These are phyloP conservation scores for Heliamphora exappendiculata DNA, from an alignment of 148 eudicot genomes.

Conservation along the genomic window DNA sequence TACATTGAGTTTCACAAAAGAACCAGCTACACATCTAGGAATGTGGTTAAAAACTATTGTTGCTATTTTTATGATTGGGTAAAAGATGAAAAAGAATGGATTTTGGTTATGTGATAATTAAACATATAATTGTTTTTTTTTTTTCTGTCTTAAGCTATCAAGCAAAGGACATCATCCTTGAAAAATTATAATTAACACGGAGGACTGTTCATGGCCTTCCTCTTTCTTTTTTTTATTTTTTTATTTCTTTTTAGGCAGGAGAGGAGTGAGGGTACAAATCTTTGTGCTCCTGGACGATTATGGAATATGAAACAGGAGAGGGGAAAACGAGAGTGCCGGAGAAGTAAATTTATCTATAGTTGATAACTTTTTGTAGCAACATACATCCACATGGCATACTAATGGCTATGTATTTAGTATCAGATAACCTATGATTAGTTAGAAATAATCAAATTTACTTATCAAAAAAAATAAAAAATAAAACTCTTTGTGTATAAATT, in stretches of 20 bases:
- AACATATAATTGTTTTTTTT: too few relatives aligned
- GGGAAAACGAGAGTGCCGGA: neutral
- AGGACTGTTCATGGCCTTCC: too few relatives aligned
- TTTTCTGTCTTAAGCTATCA: neutral
- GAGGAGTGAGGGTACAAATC: too few relatives aligned
- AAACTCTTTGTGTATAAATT: too few relatives aligned
- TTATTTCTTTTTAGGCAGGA: too few relatives aligned
- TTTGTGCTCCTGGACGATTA: too few relatives aligned
- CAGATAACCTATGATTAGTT: neutral
- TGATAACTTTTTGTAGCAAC: neutral
- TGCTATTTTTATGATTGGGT: neutral
- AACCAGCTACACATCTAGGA: neutral
- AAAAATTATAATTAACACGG: too few relatives aligned
- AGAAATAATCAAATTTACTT: neutral
- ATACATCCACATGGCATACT: neutral
- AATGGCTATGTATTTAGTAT: neutral
- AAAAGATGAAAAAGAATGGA: neutral
- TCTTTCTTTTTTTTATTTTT: too few relatives aligned
- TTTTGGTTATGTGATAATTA: neutral
- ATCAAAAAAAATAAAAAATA: too few relatives aligned
- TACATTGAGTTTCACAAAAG: neutral
- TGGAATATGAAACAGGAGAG: neutral
- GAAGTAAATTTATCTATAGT: neutral
- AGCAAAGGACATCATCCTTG: neutral
- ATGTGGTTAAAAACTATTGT: neutral